phyloP scores from a whole-genome alignment of 164 flowering plant genomes.

The Warburgia ugandensis region DNA sequence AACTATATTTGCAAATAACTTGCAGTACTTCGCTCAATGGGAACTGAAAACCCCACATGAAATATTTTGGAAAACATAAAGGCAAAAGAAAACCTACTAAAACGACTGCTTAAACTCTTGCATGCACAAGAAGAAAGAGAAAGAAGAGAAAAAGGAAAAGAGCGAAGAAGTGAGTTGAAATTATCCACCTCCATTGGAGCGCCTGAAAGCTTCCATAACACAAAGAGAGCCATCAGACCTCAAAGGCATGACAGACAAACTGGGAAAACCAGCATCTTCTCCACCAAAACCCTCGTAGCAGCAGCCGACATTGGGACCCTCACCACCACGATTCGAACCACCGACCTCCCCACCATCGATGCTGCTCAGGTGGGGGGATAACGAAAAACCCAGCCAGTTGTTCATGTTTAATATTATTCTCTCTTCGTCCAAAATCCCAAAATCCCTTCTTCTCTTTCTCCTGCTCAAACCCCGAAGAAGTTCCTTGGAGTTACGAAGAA shows the following conservation, averaged over 20 bases:
- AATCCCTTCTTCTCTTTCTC: not conserved
- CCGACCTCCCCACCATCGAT: conserved; percentile 9
- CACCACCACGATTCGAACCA: conserved; percentile 5
- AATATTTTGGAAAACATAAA: no score
- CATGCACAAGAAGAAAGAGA: no score
- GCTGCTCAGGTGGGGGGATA: conserved; percentile 47
- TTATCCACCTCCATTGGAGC: conserved; percentile 12
- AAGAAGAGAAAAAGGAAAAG: not conserved
- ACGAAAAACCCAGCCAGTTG: conserved; percentile 76
- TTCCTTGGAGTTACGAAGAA: conserved; percentile 1
- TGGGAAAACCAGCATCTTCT: conserved; percentile 14
- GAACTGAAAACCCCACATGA: no score
- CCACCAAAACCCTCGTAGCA: conserved; percentile 19
- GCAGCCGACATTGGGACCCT: not conserved
- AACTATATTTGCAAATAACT: no score
- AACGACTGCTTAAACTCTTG: no score
- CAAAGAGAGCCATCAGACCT: conserved; percentile 63
- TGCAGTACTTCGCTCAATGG: no score
- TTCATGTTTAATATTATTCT: conserved; percentile 24
- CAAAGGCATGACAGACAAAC: conserved; percentile 46
- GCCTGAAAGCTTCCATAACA: conserved; percentile 29
- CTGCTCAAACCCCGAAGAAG: conserved; percentile 14
- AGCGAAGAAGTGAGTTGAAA: not conserved
- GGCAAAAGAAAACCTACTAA: no score
- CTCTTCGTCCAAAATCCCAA: conserved; percentile 4